These are phyloP conservation scores for Thelephora aurantiotincta DNA, from an alignment of 768 basidiomycete species.

Conservation along the genomic window DNA sequence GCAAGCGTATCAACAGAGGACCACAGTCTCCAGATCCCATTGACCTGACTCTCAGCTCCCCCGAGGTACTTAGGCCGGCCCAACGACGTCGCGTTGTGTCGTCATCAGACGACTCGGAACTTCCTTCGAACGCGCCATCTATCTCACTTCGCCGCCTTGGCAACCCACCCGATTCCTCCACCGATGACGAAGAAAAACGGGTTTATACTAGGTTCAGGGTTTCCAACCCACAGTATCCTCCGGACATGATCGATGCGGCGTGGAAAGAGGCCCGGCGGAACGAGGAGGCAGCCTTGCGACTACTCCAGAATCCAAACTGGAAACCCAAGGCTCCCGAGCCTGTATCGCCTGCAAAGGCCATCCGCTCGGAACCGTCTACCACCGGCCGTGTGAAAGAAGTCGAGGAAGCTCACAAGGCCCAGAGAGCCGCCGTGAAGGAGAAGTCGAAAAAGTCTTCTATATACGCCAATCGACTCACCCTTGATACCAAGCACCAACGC, in stretches of 20 bases:
- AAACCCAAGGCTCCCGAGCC: slow-evolving; percentile 19
- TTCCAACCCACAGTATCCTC: slow-evolving; percentile 37
- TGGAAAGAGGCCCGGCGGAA: slow-evolving; percentile 53
- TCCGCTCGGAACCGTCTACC: slow-evolving; percentile 17
- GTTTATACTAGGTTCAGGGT: slow-evolving; percentile 46
- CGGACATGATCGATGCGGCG: slow-evolving; percentile 39
- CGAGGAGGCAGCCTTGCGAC: slow-evolving; percentile 39
- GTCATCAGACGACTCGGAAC: slow-evolving; percentile 5
- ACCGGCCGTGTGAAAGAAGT: slow-evolving; percentile 57
- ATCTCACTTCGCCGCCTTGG: slow-evolving; percentile 10
- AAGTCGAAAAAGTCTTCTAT: slow-evolving; percentile 77
- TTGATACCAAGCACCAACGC: slow-evolving; percentile 24
- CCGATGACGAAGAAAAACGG: slow-evolving; percentile 36
- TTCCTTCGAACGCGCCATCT: no score
- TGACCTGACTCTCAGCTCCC: slow-evolving; percentile 25
- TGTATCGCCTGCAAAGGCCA: slow-evolving; percentile 13
- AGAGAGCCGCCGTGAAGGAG: slow-evolving; percentile 49
- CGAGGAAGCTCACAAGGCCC: slow-evolving; percentile 59
- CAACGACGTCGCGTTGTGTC: slow-evolving; percentile 30
- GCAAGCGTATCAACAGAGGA: slow-evolving; percentile 54
- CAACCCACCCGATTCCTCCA: slow-evolving; percentile 34
- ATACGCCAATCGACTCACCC: slow-evolving; percentile 48
- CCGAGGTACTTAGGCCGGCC: slow-evolving; percentile 39
- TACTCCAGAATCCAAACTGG: slow-evolving; percentile 48
- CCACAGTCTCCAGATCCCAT: slow-evolving; percentile 26